Percentiles rank a stretch among this genome's conserved stretches.
phyloP scores from a whole-genome alignment of 2,329 filamentous ascomycete genomes.

The Mycogone perniciosa region DNA sequence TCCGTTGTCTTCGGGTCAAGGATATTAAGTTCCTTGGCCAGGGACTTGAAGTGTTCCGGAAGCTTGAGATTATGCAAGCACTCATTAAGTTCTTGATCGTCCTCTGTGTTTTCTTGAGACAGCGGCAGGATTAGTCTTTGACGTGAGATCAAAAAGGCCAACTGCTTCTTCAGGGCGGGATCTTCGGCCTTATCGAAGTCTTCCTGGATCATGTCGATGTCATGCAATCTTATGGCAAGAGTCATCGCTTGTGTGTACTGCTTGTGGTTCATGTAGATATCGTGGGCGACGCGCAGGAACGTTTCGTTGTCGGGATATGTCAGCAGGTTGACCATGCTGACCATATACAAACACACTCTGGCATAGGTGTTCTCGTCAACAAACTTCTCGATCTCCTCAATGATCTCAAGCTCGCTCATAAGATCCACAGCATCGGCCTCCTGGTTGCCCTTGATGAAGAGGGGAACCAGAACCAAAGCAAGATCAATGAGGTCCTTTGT shows the following conservation, averaged over 20 bases:
- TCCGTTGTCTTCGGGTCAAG: slow-evolving; percentile 94
- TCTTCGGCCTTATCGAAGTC: slow-evolving; percentile 79
- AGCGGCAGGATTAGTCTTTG: slow-evolving; percentile 82
- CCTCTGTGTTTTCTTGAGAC: slow-evolving; percentile 52
- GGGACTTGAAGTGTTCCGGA: slow-evolving; percentile 84
- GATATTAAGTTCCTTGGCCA: slow-evolving; percentile 95
- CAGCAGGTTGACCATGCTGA: slow-evolving; percentile 95
- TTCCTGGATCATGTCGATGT: slow-evolving; percentile 71
- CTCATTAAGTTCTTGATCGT: slow-evolving; percentile 70
- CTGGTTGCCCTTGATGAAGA: slow-evolving; percentile 94
- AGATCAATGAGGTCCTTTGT: slow-evolving; percentile 81
- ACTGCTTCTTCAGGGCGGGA: slow-evolving; percentile 79
- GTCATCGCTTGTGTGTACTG: slow-evolving; percentile 91
- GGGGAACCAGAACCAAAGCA: slow-evolving; percentile 76
- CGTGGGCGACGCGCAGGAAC: slow-evolving; percentile 87
- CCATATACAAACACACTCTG: slow-evolving; percentile 94
- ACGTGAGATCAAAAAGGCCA: slow-evolving; percentile 85
- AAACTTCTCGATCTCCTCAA: slow-evolving; percentile 81
- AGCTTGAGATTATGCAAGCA: slow-evolving; percentile 83
- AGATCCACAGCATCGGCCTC: slow-evolving; percentile 97
- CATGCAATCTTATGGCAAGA: slow-evolving; percentile 88
- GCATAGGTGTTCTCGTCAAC: slow-evolving; percentile 92
- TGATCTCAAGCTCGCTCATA: slow-evolving; percentile 95
- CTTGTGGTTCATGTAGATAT: slow-evolving; percentile 89
- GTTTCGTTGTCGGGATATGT: slow-evolving; percentile 96